Evolutionary conservation across 805 yeast genomes (phyloP).

Genomic region (Saccharomycopsis malanga): DNA sequence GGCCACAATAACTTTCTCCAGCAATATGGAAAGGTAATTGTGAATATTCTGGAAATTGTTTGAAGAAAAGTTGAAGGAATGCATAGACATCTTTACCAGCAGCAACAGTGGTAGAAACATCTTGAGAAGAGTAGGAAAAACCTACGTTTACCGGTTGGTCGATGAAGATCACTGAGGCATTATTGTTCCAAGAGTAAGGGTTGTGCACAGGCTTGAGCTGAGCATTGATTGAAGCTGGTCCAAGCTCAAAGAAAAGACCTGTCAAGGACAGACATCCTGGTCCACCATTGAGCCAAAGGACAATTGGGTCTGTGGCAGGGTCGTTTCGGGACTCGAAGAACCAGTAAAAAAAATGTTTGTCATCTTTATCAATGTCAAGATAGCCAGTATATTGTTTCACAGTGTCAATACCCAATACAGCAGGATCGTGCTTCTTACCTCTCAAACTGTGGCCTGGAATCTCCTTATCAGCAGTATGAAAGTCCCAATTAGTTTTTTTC

Average conservation of each 20-base stretch:
- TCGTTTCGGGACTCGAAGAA: constrained; percentile 86
- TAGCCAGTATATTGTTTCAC: constrained; percentile 84
- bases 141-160: constrained; percentile 96
- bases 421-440: constrained; percentile 53
- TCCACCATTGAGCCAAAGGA: constrained; percentile 90
- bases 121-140: constrained; percentile 57
- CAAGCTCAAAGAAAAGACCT: constrained; percentile 86
- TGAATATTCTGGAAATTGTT: constrained; percentile 68
- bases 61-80: constrained; percentile 76
- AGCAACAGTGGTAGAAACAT: constrained; percentile 61
- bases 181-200: constrained; percentile 85
- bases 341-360: constrained; percentile 88
- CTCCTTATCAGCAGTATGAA: constrained; percentile 33
- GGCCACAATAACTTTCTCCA: constrained; percentile 83
- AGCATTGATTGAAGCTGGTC: constrained; percentile 70
- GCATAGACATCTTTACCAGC: constrained; percentile 87
- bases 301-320: constrained; percentile 78
- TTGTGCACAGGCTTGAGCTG: constrained; percentile 65
- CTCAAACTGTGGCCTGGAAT: constrained; percentile 47
- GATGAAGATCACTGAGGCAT: constrained; percentile 83
- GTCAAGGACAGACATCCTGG: constrained; percentile 94
- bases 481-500: constrained; percentile 27
- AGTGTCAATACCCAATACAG: constrained; percentile 65
- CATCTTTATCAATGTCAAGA: constrained; percentile 67
- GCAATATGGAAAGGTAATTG: constrained; percentile 63